Conservation (phyloP, 108 stramenopile genomes). For the Cyclotella distinguenda region DNA sequence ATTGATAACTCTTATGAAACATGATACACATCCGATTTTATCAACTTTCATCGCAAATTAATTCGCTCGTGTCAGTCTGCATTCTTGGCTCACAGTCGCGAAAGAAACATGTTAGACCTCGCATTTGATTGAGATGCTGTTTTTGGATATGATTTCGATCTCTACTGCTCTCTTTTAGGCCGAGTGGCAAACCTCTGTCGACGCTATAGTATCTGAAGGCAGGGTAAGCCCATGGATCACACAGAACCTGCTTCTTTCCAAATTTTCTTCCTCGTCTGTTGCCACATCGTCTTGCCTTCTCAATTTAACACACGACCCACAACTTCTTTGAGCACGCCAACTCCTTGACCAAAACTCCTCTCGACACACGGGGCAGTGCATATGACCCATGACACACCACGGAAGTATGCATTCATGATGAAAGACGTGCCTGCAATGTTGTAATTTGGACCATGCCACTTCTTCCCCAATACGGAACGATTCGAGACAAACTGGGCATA, state of each 20-base stretch:
- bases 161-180: no score
- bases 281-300: not conserved
- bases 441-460: constrained; percentile 49
- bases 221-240: constrained; percentile 18
- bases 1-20: no score
- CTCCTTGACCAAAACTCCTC: constrained; percentile 22
- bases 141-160: no score
- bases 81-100: no score
- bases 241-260: constrained; percentile 15
- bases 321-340: not conserved
- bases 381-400: constrained; percentile 19
- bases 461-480: constrained; percentile 43
- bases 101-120: no score
- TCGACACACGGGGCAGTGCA: constrained; percentile 25
- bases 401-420: constrained; percentile 58
- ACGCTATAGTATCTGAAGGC: no score
- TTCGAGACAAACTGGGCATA: constrained; percentile 62
- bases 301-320: not conserved
- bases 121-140: no score
- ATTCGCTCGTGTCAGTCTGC: no score
- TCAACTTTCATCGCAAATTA: no score
- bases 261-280: not conserved
- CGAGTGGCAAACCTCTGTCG: no score
- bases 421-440: constrained; percentile 55
- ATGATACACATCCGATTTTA: no score